Percentiles rank a stretch among this genome's conserved stretches.
Conservation (phyloP, 805 yeast genomes). For the Komagataella mondaviorum region DNA sequence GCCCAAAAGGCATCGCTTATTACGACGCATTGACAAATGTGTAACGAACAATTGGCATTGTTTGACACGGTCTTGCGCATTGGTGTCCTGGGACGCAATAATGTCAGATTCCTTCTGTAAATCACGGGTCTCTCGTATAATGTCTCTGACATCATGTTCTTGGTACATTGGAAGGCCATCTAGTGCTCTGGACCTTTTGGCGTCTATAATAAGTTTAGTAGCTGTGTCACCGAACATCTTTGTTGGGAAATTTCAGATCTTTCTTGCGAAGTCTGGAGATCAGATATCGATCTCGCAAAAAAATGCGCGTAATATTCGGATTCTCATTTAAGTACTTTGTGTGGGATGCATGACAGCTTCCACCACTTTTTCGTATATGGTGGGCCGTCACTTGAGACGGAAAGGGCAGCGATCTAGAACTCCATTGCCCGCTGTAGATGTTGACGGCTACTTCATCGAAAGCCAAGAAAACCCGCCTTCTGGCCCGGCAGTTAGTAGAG, state of each 20-base stretch:
- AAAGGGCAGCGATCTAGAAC: not conserved
- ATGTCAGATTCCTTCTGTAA: conserved; percentile 43
- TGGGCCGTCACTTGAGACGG: not conserved
- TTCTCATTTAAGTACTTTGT: not conserved
- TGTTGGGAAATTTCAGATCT: not conserved
- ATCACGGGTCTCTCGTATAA: conserved; percentile 60
- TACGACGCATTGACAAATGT: conserved; percentile 67
- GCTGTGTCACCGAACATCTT: conserved; percentile 85
- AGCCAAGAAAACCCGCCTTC: not conserved
- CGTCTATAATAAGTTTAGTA: conserved; percentile 70
- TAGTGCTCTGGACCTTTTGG: conserved; percentile 61
- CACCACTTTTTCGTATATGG: not conserved
- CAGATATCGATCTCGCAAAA: not conserved
- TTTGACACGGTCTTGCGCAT: conserved; percentile 27
- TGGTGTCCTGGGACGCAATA: conserved; percentile 17
- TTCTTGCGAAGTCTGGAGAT: not conserved
- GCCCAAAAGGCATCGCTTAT: conserved; percentile 81
- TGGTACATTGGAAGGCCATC: conserved; percentile 59
- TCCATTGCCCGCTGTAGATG: not conserved
- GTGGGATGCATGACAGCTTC: not conserved
- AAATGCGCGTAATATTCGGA: not conserved
- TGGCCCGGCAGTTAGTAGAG: not conserved
- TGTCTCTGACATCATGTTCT: conserved; percentile 53
- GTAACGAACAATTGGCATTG: conserved; percentile 59
- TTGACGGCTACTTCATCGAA: not conserved